These are phyloP conservation scores for Vitellaria paradoxa DNA, from an alignment of 179 eudicot genomes.

Conservation along the genomic window DNA sequence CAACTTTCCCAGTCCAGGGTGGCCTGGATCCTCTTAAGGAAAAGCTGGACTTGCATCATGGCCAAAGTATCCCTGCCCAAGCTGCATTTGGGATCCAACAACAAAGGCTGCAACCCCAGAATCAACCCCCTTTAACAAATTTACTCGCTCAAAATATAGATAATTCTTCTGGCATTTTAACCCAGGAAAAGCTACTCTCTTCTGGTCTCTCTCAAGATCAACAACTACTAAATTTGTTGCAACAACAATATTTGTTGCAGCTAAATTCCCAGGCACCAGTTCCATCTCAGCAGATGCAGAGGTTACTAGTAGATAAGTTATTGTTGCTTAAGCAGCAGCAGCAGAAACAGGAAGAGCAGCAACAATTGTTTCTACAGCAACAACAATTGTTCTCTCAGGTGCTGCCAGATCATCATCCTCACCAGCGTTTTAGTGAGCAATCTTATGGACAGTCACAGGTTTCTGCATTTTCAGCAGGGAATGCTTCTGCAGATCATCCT, in stretches of 20 bases:
- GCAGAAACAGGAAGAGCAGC: conserved; percentile 85
- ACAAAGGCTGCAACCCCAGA: conserved; percentile 64
- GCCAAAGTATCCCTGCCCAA: conserved; percentile 55
- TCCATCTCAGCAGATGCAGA: conserved; percentile 53
- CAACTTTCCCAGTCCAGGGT: conserved; percentile 57
- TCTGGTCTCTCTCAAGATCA: conserved; percentile 80
- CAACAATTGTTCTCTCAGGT: conserved; percentile 80
- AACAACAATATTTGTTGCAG: conserved; percentile 79
- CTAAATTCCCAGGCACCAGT: conserved; percentile 61
- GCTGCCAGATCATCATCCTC: conserved; percentile 58
- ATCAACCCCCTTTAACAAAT: conserved; percentile 46
- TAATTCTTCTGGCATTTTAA: conserved; percentile 38
- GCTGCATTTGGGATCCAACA: conserved; percentile 56
- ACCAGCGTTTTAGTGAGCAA: conserved; percentile 51
- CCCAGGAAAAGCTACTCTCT: conserved; percentile 60
- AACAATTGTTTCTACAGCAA: conserved; percentile 65
- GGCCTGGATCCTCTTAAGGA: conserved; percentile 55
- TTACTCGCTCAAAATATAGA: conserved; percentile 47
- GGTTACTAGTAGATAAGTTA: conserved; percentile 55
- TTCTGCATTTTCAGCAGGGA: conserved; percentile 45
- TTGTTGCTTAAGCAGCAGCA: conserved; percentile 86
- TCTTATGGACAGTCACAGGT: conserved; percentile 50
- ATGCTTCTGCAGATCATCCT: conserved; percentile 35
- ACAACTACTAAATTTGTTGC: conserved; percentile 65
- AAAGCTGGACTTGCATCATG: conserved; percentile 56